Percentiles rank a stretch among this genome's conserved stretches.
phyloP scores from a whole-genome alignment of 345 rosid genomes.

The Brassica carinata region DNA sequence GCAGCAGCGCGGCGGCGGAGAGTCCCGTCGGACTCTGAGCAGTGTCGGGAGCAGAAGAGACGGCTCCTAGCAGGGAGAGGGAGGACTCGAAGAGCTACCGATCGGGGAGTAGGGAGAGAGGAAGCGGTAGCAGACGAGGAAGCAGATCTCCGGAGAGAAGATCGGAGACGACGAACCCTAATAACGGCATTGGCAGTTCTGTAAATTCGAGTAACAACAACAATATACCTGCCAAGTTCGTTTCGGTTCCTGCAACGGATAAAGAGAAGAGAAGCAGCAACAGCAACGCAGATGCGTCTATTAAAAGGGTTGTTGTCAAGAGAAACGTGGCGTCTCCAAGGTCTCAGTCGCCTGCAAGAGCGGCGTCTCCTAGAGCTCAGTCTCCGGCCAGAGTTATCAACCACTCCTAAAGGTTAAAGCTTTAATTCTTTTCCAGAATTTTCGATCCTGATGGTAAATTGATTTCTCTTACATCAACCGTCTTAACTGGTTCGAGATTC shows the following conservation, averaged over 20 bases:
- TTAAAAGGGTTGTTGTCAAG: constrained; percentile 69
- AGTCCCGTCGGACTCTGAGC: constrained; percentile 13
- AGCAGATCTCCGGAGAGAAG: constrained; percentile 86
- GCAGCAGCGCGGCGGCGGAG: constrained; percentile 49
- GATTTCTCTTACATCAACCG: neutral
- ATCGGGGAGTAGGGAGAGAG: constrained; percentile 66
- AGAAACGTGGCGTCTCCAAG: constrained; percentile 5
- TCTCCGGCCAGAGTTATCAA: no score
- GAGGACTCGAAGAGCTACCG: constrained; percentile 51
- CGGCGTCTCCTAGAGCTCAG: no score
- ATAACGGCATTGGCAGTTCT: constrained; percentile 30
- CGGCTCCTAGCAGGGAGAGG: constrained; percentile 93
- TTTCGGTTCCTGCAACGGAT: constrained; percentile 84
- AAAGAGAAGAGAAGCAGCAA: constrained; percentile 55
- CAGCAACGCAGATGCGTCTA: constrained; percentile 28
- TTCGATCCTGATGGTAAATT: no score
- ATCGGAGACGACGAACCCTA: constrained; percentile 49
- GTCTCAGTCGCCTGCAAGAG: no score
- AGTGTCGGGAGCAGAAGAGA: constrained; percentile 61
- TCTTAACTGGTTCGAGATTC: neutral
- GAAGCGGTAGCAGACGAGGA: constrained; percentile 57
- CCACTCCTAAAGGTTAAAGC: no score
- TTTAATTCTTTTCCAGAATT: no score
- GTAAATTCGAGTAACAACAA: constrained; percentile 4
- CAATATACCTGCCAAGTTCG: constrained; percentile 63